Evolutionary conservation across 495 filamentous ascomycete genomes (phyloP), one percentile per base, ranked within the genome.

Genomic region (Aspergillus cristatus): DNA sequence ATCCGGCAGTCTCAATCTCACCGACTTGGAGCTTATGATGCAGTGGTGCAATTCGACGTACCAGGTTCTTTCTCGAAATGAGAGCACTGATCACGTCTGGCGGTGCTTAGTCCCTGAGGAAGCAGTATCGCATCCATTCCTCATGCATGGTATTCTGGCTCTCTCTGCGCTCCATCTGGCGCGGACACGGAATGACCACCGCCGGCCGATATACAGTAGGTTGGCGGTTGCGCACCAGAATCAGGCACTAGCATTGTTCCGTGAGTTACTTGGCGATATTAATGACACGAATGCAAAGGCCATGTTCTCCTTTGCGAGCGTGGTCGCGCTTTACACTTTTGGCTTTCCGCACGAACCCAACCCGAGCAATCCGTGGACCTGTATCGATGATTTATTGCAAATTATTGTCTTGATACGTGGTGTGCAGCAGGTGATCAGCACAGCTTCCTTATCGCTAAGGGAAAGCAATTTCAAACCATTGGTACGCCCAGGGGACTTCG

Each of bases 141-240:
- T 74, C 6, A 69, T 74, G 67, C 67, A 71, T 36, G 68, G 68
- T n/a, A 63, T 74, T 25, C 45, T 74, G 11, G 67, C 69, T 7
- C 46, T 74, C 6, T 62, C 69, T 3, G 60, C 70, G 3, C 50
- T 72, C 2, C 70, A 74, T 47, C 58, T 75, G 3, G 58, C 61
- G 10, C 48, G 60, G 12, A 58, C 56, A 1, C 42, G 48, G 0
- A 43, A 41, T 6, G 55, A 63, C 1, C 28, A 47, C 7, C 45
- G 43, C 0, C 50, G 53, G 12, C 38, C 48, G 2, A 38, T 46
- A 5, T 62, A 65, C 43, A 42, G 64, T 17, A 58, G 52, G 18
- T 49, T 63, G 17, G 70, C 71, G 7, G 55, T 70, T 12, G 53
- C 60, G 6, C 71, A 75, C 26, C 62, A 75, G 39, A 65, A 70